phyloP scores from a whole-genome alignment of 2,329 filamentous ascomycete genomes.

The Sporothrix variecibatus region DNA sequence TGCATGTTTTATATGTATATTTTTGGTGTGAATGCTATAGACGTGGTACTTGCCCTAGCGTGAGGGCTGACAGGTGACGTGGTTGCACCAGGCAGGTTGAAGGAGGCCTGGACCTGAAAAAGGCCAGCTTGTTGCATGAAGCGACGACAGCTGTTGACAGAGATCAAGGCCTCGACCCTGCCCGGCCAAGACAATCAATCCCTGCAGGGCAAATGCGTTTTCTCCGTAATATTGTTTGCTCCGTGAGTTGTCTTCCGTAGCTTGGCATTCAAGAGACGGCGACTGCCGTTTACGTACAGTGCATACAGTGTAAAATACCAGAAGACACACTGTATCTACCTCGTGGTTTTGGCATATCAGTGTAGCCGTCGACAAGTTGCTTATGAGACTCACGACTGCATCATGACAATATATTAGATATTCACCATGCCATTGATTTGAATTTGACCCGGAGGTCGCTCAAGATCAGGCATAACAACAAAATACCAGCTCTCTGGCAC shows the following conservation, averaged over 20 bases:
- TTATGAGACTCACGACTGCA: not conserved
- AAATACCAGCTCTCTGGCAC: too few relatives aligned
- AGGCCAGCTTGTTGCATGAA: not conserved
- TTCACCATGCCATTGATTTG: not conserved
- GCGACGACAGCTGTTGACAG: not conserved
- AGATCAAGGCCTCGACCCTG: not conserved
- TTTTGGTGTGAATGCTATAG: not conserved
- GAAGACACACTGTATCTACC: not conserved
- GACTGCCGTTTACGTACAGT: not conserved
- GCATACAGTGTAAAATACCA: not conserved
- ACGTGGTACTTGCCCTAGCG: not conserved
- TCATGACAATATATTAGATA: not conserved
- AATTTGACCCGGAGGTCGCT: not conserved
- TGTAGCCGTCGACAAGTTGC: not conserved
- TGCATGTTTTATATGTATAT: not conserved
- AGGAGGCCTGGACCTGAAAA: not conserved
- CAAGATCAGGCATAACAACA: too few relatives aligned
- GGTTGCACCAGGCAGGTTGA: not conserved
- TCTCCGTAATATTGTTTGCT: not conserved
- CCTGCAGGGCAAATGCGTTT: not conserved
- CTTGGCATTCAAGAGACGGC: not conserved
- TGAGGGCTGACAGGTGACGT: slow-evolving; percentile 9
- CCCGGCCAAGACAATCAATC: not conserved
- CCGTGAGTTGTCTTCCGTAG: not conserved
- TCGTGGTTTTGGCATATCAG: not conserved